phyloP scores from a whole-genome alignment of 2,329 filamentous ascomycete genomes.

The Chaetomium globosum region DNA sequence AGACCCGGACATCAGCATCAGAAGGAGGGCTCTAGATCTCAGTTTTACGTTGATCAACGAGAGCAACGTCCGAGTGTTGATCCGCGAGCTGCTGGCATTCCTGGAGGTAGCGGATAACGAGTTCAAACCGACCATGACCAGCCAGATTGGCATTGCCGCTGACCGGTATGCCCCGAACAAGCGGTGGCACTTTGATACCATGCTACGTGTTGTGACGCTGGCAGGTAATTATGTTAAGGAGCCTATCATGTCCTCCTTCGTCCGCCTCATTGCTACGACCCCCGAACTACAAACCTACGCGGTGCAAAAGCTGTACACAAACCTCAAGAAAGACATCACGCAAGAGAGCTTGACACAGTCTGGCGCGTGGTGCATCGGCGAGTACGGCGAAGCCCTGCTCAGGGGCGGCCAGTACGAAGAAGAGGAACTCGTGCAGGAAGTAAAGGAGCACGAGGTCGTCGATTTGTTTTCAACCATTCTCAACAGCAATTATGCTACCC shows the following conservation, averaged over 20 bases:
- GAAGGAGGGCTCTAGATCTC: slow-evolving; percentile 89
- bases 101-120: slow-evolving; percentile 96
- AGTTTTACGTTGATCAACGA: slow-evolving; percentile 99
- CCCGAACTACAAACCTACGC: slow-evolving; percentile 95
- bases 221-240: slow-evolving; percentile 98
- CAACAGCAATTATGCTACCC: slow-evolving; percentile 90
- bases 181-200: slow-evolving; percentile 97
- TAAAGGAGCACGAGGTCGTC: slow-evolving; percentile 86
- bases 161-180: slow-evolving; percentile 96
- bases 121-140: slow-evolving; percentile 98
- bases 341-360: slow-evolving; percentile 94
- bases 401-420: slow-evolving; percentile 90
- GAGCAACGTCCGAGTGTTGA: slow-evolving; percentile 88
- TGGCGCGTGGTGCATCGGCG: slow-evolving; percentile 95
- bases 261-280: slow-evolving; percentile 91
- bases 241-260: slow-evolving; percentile 94
- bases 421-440: slow-evolving; percentile 77
- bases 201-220: slow-evolving; percentile 88
- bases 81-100: slow-evolving; percentile 91
- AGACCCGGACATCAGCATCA: slow-evolving; percentile 97
- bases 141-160: slow-evolving; percentile 94
- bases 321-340: slow-evolving; percentile 93
- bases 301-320: slow-evolving; percentile 89
- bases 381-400: slow-evolving; percentile 90
- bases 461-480: slow-evolving; percentile 92